Conservation (phyloP, 1,284 basidiomycete genomes). For the Ceratobasidium papillatum region DNA sequence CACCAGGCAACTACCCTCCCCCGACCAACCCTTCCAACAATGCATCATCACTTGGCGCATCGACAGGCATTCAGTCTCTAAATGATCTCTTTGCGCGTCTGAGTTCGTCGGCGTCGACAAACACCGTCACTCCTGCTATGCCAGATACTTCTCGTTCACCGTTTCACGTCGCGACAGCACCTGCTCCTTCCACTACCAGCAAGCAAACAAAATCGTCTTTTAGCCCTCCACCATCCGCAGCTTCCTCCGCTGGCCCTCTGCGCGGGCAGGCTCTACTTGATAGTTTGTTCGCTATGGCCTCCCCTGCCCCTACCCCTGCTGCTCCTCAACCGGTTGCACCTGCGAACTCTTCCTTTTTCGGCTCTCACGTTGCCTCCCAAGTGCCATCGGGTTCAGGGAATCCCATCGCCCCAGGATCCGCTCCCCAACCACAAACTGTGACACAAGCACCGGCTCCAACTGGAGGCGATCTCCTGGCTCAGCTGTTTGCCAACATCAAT, state of each 20-base stretch:
- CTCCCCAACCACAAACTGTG: not conserved
- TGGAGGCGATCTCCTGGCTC: conserved; percentile 28
- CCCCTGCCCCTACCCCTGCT: conserved; percentile 11
- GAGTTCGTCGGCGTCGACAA: conserved; percentile 14
- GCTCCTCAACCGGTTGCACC: not conserved
- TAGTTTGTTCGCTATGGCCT: conserved; percentile 35
- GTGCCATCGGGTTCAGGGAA: not conserved
- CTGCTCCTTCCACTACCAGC: not conserved
- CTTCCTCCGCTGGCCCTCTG: conserved; percentile 7
- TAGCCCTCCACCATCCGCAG: not conserved
- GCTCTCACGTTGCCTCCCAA: not conserved
- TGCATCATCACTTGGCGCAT: not conserved
- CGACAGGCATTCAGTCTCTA: conserved; percentile 20
- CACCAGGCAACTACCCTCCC: not conserved
- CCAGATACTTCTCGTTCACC: not conserved
- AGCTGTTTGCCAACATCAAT: conserved; percentile 29
- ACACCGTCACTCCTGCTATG: not conserved
- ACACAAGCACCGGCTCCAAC: not conserved
- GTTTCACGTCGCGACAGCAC: not conserved
- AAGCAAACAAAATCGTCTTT: not conserved
- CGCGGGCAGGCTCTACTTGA: conserved; percentile 27
- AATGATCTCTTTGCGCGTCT: conserved; percentile 30
- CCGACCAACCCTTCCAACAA: not conserved
- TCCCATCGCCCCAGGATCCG: not conserved
- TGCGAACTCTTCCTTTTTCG: not conserved